A percentile compares a stretch with the other conserved stretches of the same genome.
These are phyloP conservation scores for Neopestalotiopsis clavispora DNA, from an alignment of 2,329 filamentous ascomycete genomes.

Conservation along the genomic window DNA sequence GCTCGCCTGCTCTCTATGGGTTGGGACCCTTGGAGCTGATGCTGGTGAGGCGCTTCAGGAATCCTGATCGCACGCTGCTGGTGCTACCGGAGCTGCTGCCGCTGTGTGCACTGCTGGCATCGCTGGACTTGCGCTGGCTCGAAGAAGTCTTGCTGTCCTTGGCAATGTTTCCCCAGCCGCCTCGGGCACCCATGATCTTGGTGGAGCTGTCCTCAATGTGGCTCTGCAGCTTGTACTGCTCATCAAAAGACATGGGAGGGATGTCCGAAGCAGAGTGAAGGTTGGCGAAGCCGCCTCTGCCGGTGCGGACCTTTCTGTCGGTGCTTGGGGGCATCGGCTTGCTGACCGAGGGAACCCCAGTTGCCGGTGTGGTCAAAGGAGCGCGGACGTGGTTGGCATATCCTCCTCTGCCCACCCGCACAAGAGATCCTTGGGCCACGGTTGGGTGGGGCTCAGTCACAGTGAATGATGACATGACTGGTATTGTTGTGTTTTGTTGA, in stretches of 20 bases:
- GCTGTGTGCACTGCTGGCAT: constrained; percentile 34
- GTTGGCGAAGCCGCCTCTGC: constrained; percentile 72
- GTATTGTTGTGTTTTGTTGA: constrained; percentile 13
- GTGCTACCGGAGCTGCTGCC: constrained; percentile 36
- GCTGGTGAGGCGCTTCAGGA: constrained; percentile 47
- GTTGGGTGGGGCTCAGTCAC: constrained; percentile 56
- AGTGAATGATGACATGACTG: constrained; percentile 47
- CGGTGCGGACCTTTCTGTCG: constrained; percentile 63
- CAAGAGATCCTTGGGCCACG: constrained; percentile 50
- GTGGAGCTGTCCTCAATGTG: constrained; percentile 56
- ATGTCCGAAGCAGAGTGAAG: constrained; percentile 57
- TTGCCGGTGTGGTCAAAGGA: constrained; percentile 43
- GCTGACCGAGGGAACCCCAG: constrained; percentile 49
- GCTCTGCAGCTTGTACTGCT: constrained; percentile 64
- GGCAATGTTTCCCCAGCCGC: constrained; percentile 65
- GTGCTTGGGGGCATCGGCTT: constrained; percentile 47
- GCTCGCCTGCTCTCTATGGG: constrained; percentile 18
- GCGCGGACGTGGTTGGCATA: constrained; percentile 61
- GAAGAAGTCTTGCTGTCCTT: constrained; percentile 15
- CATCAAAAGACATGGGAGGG: constrained; percentile 68
- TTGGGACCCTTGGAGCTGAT: constrained; percentile 39
- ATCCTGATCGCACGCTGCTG: constrained; percentile 34
- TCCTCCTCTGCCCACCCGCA: constrained; percentile 60
- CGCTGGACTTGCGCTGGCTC: constrained; percentile 30
- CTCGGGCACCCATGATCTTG: constrained; percentile 68